Percentiles rank a stretch among this genome's conserved stretches.
Evolutionary conservation across 2,329 filamentous ascomycete genomes (phyloP).

Genomic region (Juglanconis oblonga): DNA sequence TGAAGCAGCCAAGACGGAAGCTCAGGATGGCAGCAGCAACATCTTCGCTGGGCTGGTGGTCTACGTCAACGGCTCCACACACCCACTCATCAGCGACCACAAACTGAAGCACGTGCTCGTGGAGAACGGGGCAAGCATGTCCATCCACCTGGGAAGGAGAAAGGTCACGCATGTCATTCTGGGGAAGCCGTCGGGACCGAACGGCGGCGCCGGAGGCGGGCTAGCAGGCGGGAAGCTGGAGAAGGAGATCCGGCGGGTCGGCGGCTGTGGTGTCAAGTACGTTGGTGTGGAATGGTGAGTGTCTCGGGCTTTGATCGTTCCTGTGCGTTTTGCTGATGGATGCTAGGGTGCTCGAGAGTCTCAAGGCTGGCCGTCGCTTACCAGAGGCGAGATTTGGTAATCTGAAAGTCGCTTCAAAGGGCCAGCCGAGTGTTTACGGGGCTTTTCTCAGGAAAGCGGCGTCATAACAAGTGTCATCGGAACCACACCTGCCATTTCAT

Average conservation of each 20-base stretch:
- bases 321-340: not conserved
- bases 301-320: not conserved
- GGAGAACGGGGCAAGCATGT: slow-evolving; percentile 69
- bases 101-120: slow-evolving; percentile 76
- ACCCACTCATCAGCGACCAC: slow-evolving; percentile 79
- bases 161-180: slow-evolving; percentile 85
- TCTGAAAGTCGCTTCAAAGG: slow-evolving; percentile 57
- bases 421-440: slow-evolving; percentile 63
- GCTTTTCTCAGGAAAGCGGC: slow-evolving; percentile 24
- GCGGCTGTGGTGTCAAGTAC: slow-evolving; percentile 72
- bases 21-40: slow-evolving; percentile 40
- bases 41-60: slow-evolving; percentile 72
- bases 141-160: slow-evolving; percentile 67
- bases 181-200: slow-evolving; percentile 52
- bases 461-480: not conserved
- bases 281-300: slow-evolving; percentile 77
- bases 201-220: slow-evolving; percentile 66
- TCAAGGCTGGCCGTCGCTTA: slow-evolving; percentile 71
- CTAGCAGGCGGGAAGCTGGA: slow-evolving; percentile 77
- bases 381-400: slow-evolving; percentile 70
- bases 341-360: slow-evolving; percentile 74
- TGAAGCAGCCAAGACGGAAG: slow-evolving; percentile 27
- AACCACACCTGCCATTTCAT: not conserved
- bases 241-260: slow-evolving; percentile 67
- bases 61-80: slow-evolving; percentile 85